Evolutionary conservation across 176 grass and related monocot species (phyloP).

Genomic region (Themeda triandra): DNA sequence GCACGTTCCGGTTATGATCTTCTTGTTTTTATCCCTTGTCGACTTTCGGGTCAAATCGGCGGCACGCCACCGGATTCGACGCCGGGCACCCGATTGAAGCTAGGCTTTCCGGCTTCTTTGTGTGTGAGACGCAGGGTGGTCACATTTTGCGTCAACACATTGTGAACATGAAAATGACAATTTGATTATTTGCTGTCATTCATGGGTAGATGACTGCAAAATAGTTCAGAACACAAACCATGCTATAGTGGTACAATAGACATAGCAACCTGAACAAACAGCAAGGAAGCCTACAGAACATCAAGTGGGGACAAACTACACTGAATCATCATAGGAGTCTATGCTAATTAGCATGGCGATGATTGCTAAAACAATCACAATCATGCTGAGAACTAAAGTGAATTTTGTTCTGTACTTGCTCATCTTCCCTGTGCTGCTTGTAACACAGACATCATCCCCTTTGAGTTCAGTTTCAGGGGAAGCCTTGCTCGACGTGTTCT

Average conservation of each 20-base stretch:
- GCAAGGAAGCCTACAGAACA: neutral
- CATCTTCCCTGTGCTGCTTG: conserved; percentile 14
- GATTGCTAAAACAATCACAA: conserved; percentile 36
- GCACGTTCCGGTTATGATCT: too few relatives aligned
- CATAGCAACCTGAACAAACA: neutral
- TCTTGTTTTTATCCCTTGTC: too few relatives aligned
- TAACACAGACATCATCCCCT: conserved; percentile 9
- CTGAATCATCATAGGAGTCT: conserved; percentile 38
- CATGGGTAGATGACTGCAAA: neutral
- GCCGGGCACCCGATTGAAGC: too few relatives aligned
- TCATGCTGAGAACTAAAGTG: conserved; percentile 31
- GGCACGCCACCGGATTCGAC: too few relatives aligned
- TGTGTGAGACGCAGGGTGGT: too few relatives aligned
- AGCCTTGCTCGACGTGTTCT: conserved; percentile 14
- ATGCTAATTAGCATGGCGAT: conserved; percentile 41
- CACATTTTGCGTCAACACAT: too few relatives aligned
- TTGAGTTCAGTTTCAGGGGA: conserved; percentile 18
- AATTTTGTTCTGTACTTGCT: conserved; percentile 18
- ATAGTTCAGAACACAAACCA: neutral
- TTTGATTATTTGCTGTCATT: neutral
- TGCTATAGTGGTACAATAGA: neutral
- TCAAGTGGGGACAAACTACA: conserved; percentile 73
- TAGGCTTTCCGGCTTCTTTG: too few relatives aligned
- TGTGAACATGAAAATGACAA: neutral
- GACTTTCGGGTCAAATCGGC: too few relatives aligned